phyloP scores from a whole-genome alignment of 441 rosid genomes.

The Gossypium trilobum region DNA sequence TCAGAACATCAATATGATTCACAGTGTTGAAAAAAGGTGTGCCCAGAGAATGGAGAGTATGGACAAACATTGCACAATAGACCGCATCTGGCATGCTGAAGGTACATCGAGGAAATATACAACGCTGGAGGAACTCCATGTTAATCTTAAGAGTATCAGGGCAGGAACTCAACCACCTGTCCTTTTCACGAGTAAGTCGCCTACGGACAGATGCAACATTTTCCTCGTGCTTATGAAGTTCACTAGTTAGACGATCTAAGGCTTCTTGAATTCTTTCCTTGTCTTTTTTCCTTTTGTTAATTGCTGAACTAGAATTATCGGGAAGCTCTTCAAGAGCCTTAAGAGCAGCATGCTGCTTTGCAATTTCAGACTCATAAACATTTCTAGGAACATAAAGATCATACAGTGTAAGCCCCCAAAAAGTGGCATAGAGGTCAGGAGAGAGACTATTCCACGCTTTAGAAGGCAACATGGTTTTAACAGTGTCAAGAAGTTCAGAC shows the following conservation, averaged over 20 bases:
- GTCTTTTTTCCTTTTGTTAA: slow-evolving; percentile 93
- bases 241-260: slow-evolving; percentile 79
- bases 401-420: slow-evolving; percentile 99
- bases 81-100: slow-evolving; percentile 99
- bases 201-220: slow-evolving; percentile 86
- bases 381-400: slow-evolving; percentile 94
- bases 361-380: slow-evolving; percentile 89
- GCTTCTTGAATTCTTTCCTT: slow-evolving; percentile 99
- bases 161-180: slow-evolving; percentile 96
- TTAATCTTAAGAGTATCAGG: slow-evolving; percentile 97
- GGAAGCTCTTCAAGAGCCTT: slow-evolving; percentile 91
- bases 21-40: slow-evolving; percentile 98
- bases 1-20: slow-evolving; percentile 94
- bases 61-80: slow-evolving; percentile 97
- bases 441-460: slow-evolving; percentile 99
- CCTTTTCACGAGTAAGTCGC: slow-evolving; percentile 91
- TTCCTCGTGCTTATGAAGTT: slow-evolving; percentile 84
- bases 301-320: slow-evolving; percentile 94
- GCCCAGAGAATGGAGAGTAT: slow-evolving; percentile 93
- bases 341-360: slow-evolving; percentile 92
- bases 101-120: slow-evolving; percentile 98
- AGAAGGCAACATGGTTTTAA: slow-evolving; percentile 84
- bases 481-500: slow-evolving; percentile 85
- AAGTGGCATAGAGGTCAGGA: slow-evolving; percentile 92
- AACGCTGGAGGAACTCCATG: slow-evolving; percentile 99